Evolutionary conservation across 2,329 filamentous ascomycete species (phyloP).

Genomic region (Xylariaceae sp.): DNA sequence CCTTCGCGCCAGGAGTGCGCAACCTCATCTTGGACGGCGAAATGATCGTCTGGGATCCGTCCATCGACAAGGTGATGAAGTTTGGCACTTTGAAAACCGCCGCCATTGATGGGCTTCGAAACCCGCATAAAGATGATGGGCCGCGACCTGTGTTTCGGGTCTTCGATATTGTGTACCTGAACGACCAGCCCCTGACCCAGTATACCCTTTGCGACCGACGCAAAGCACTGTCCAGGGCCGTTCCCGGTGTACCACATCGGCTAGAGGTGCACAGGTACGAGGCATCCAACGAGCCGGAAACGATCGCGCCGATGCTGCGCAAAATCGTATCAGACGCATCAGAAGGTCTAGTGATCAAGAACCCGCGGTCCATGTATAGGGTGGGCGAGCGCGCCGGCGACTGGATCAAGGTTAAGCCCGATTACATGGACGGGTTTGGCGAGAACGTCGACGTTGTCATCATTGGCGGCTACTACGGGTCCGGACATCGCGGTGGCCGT

Average conservation of each 20-base stretch:
- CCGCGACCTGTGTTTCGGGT: slow-evolving; percentile 73
- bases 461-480: slow-evolving; percentile 88
- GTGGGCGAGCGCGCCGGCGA: slow-evolving; percentile 88
- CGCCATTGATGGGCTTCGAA: slow-evolving; percentile 70
- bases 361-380: slow-evolving; percentile 76
- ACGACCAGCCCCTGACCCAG: slow-evolving; percentile 68
- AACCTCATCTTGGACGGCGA: slow-evolving; percentile 93
- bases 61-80: slow-evolving; percentile 72
- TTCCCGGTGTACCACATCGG: slow-evolving; percentile 63
- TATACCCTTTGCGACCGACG: slow-evolving; percentile 79
- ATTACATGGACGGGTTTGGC: slow-evolving; percentile 96
- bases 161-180: slow-evolving; percentile 88
- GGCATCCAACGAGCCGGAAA: slow-evolving; percentile 56
- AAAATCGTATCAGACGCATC: slow-evolving; percentile 79
- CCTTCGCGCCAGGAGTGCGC: slow-evolving; percentile 69
- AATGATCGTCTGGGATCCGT: slow-evolving; percentile 97
- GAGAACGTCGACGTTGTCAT: slow-evolving; percentile 86
- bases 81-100: slow-evolving; percentile 94
- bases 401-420: slow-evolving; percentile 98
- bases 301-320: slow-evolving; percentile 72
- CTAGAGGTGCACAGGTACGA: slow-evolving; percentile 75
- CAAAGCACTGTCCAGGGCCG: slow-evolving; percentile 62
- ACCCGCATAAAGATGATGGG: slow-evolving; percentile 55
- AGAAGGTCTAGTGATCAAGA: slow-evolving; percentile 90
- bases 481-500: slow-evolving; percentile 72